Evolutionary conservation across 805 yeast species (phyloP), one percentile per base, ranked within the genome.

Genomic region (Spathaspora girioi): DNA sequence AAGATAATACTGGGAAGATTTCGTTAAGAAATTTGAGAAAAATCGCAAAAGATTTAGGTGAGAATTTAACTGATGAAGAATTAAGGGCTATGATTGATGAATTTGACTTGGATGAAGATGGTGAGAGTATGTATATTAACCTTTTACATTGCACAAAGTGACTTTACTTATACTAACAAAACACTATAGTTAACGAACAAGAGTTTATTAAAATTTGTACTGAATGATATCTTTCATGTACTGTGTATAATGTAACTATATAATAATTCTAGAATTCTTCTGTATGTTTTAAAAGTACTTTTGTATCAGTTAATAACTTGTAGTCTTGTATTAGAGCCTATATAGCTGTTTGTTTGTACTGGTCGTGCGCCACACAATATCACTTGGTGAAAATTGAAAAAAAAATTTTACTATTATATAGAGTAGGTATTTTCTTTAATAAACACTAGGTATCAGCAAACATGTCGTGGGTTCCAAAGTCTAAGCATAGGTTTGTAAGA

Each of bases 51-150:
- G 97, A 93, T 58, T 71, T 94, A 52, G 97, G 97, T 2, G 99
- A 94, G 67, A 88, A 86, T 59, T 72, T 94, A 52, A 84, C 89
- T 5, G 99, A 94, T 59, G 97, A 90, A 53, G 99, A 94, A 63
- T 75, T 94, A 48, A 79, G 88, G 58, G 97, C 97, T 4, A 94
- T 94, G 99, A 94, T 94, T 57, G 97, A 92, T 55, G 98, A 93
- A 67, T 94, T 94, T 64, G 99, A 94, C 70, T 71, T 92, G 48
- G 97, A 94, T 65, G 96, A 89, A 50, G 98, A 94, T 67, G 98
- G 98, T 47, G 97, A 89, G 57, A 92, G 79, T 70, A 68, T 59
- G 79, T 78, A 72, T 63, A 43, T 23, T 9, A 19, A 4, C 23
- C 15, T 19, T 20, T 5, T 17, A 29, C 17, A 17, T 31, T n/a